Base-by-base conservation (phyloP, 495 filamentous ascomycete species). In the Parmelia sp. region DNA sequence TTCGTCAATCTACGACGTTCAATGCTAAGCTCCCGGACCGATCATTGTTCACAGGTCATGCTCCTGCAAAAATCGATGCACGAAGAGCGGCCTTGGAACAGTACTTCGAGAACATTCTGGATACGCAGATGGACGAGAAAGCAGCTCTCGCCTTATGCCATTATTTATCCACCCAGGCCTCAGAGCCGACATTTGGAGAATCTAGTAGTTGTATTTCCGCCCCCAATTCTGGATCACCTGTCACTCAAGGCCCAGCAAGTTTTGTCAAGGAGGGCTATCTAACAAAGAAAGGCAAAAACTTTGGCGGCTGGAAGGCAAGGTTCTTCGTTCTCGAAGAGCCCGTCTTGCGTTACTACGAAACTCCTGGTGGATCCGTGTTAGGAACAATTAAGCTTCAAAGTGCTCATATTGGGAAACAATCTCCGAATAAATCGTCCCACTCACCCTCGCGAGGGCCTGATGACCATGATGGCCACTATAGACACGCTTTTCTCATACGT, bases 281-380 rank as follows among this genome's bases (percentile, higher is more conserved):
- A 37, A 97, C 94, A 10, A 98, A 98, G 76, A 81, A 89, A 62
- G 94, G 94, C 33, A 98, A 98, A 78, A 97, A 96, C 68, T 97
- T 97, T 75, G 94, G 94, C 31, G 94, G 94, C n/a, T 98, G 94
- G 94, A 98, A 98, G 73, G 91, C 90, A 21, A 83, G 94, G 61
- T 97, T 90, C 72, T 98, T 98, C 69, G 82, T 96, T 53, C 83
- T 98, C 1, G 90, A 97, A 70, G 91, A 91, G 3, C 90, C 95
- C 21, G 82, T 90, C 42, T 76, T 98, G 66, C 91, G 88, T 70
- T 97, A 98, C 72, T 97, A 91, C 71, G 94, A 98, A 74, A 82
- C 86, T 5, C 90, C 89, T 1, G 91, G 92, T 49, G 94, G 94
- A 17, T 81, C 90, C 33, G 90, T 96, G 72, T 77, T 97, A 58